phyloP scores from a whole-genome alignment of 2,329 filamentous ascomycete species.

The Incumbomyces lentus region DNA sequence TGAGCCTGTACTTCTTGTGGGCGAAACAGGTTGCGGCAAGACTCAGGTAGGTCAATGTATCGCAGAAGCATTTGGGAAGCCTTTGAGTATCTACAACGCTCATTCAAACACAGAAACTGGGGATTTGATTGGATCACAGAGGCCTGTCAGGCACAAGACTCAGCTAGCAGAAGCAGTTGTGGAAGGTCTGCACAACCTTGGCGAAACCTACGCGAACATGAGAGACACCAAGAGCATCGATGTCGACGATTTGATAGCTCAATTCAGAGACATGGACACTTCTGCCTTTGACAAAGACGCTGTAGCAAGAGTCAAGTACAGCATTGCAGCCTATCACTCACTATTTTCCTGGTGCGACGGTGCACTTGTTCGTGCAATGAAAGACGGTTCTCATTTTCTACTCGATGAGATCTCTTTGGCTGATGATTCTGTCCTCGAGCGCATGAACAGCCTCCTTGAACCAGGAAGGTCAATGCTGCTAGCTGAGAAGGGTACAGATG shows the following conservation, averaged over 20 bases:
- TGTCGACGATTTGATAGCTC: conserved; percentile 16
- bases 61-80: conserved; percentile 64
- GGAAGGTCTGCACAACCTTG: conserved; percentile 45
- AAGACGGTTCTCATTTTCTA: conserved; percentile 76
- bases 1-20: conserved; percentile 87
- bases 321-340: conserved; percentile 60
- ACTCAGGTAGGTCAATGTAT: conserved; percentile 92
- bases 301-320: conserved; percentile 33
- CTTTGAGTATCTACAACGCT: conserved; percentile 85
- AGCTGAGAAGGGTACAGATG: conserved; percentile 81
- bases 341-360: conserved; percentile 96
- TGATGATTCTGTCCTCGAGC: conserved; percentile 91
- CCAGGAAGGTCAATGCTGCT: conserved; percentile 74
- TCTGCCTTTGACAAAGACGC: conserved; percentile 38
- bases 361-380: conserved; percentile 89
- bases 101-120: conserved; percentile 98
- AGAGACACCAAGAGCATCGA: conserved; percentile 29
- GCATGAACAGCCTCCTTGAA: conserved; percentile 92
- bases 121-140: conserved; percentile 89
- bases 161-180: conserved; percentile 57
- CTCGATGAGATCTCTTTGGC: conserved; percentile 96
- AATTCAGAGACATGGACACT: conserved; percentile 14
- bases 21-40: conserved; percentile 95
- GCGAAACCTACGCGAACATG: not conserved
- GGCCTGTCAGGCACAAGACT: conserved; percentile 77